phyloP scores from a whole-genome alignment of 139 green algal species.

The Trebouxia sp. region DNA sequence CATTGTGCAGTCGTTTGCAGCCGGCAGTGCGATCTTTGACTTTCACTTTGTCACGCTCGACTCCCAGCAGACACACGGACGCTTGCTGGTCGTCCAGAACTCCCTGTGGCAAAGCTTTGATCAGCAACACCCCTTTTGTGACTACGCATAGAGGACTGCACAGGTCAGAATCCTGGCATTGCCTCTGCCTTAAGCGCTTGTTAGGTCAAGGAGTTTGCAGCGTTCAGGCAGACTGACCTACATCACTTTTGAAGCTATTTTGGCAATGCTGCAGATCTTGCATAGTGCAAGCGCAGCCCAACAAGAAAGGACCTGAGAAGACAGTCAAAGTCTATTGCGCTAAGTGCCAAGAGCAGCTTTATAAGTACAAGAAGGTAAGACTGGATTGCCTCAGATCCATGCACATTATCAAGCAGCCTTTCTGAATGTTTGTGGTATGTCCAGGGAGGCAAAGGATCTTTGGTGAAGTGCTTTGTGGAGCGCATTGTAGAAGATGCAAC shows the following conservation, averaged over 20 bases:
- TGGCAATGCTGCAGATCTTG: constrained; percentile 1
- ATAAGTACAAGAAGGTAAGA: constrained; percentile 24
- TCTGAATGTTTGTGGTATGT: background rate
- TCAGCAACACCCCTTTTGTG: background rate
- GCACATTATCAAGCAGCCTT: background rate
- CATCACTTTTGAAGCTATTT: no score
- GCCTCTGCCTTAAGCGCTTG: no score
- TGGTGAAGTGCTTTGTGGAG: constrained; percentile 27
- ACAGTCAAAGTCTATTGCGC: constrained; percentile 28
- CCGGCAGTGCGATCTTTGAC: no score
- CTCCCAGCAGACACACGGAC: no score
- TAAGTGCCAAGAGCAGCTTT: constrained; percentile 24
- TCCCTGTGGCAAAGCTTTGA: background rate
- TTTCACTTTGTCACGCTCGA: no score
- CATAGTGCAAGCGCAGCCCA: constrained; percentile 12
- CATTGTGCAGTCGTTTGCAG: no score
- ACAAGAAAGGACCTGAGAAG: constrained; percentile 26
- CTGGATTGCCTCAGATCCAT: background rate
- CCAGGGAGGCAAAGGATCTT: constrained; percentile 20
- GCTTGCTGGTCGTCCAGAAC: background rate
- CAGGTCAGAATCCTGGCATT: background rate
- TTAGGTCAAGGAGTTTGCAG: no score
- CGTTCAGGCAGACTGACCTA: no score
- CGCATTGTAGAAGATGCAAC: constrained; percentile 27
- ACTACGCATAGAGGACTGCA: background rate